These are phyloP conservation scores for Orbilia brochopaga DNA, from an alignment of 2,329 filamentous ascomycete genomes.

Conservation along the genomic window DNA sequence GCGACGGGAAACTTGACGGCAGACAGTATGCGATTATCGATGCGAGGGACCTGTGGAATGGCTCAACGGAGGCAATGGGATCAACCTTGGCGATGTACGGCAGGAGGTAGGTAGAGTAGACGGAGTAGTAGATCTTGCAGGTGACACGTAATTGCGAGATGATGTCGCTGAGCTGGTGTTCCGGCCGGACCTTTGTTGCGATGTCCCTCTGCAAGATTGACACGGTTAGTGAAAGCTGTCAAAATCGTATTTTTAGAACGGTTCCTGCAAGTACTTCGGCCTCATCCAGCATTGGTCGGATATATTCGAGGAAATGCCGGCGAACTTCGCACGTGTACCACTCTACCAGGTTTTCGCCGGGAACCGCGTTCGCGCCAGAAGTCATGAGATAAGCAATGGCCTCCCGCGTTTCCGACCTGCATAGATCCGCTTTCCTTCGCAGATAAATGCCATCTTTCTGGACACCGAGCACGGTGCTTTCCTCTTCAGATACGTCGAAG, in stretches of 20 bases:
- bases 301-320: slow-evolving; percentile 54
- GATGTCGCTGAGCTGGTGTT: slow-evolving; percentile 43
- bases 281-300: slow-evolving; percentile 51
- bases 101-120: slow-evolving; percentile 45
- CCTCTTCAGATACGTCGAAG: slow-evolving; percentile 50
- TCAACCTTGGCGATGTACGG: slow-evolving; percentile 40
- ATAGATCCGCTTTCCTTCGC: slow-evolving; percentile 51
- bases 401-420: slow-evolving; percentile 46
- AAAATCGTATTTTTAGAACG: neutral
- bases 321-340: slow-evolving; percentile 55
- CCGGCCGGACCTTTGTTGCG: slow-evolving; percentile 27
- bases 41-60: slow-evolving; percentile 52
- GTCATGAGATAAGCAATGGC: slow-evolving; percentile 53
- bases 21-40: slow-evolving; percentile 55
- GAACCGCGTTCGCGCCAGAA: slow-evolving; percentile 34
- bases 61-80: slow-evolving; percentile 38
- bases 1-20: slow-evolving; percentile 42
- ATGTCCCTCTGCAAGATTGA: slow-evolving; percentile 19
- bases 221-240: slow-evolving; percentile 3
- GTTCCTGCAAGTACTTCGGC: slow-evolving; percentile 24
- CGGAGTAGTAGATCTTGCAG: slow-evolving; percentile 46
- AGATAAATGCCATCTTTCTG: slow-evolving; percentile 39
- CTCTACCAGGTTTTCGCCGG: slow-evolving; percentile 53
- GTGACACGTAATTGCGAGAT: slow-evolving; percentile 43
- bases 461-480: slow-evolving; percentile 47